Conservation (phyloP, 495 filamentous ascomycete genomes). For the Penicillium salamii region DNA sequence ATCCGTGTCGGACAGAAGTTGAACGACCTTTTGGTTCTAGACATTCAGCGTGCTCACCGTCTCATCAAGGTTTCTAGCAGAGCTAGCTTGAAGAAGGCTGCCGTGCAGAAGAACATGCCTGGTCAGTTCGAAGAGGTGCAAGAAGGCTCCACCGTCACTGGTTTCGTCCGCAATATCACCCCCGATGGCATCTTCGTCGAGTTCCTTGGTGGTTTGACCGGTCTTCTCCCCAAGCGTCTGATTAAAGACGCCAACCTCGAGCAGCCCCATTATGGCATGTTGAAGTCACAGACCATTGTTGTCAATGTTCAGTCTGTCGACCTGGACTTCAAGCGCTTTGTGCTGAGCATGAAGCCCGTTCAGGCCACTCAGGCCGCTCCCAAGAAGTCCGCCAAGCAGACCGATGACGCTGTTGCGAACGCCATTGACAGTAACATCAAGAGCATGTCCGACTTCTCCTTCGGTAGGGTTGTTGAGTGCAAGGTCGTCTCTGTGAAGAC, state of each 20-base stretch:
- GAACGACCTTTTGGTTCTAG: conserved; percentile 77
- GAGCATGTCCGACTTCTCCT: conserved; percentile 63
- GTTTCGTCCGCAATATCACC: conserved; percentile 84
- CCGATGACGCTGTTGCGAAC: conserved; percentile 51
- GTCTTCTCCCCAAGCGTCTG: conserved; percentile 72
- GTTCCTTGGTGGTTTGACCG: conserved; percentile 74
- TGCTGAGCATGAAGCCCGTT: conserved; percentile 55
- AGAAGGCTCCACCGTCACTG: conserved; percentile 64
- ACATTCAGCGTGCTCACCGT: conserved; percentile 70
- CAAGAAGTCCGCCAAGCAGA: conserved; percentile 31
- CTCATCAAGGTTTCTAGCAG: conserved; percentile 76
- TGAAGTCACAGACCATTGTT: conserved; percentile 66
- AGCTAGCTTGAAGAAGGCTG: conserved; percentile 73
- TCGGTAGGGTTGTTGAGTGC: conserved; percentile 77
- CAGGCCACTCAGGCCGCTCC: conserved; percentile 29
- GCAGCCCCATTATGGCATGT: conserved; percentile 72
- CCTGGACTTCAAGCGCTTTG: conserved; percentile 53
- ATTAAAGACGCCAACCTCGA: conserved; percentile 62
- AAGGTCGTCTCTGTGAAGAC: conserved; percentile 75
- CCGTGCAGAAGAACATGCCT: conserved; percentile 62
- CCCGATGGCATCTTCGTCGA: conserved; percentile 76
- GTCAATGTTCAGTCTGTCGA: conserved; percentile 71
- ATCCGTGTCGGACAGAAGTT: conserved; percentile 78
- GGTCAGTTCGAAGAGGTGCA: conserved; percentile 64
- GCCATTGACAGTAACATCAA: conserved; percentile 65